A percentile compares a stretch with the other conserved stretches of the same genome.
Evolutionary conservation across 257 asterid species (phyloP).

Genomic region (Ilex aquifolium): DNA sequence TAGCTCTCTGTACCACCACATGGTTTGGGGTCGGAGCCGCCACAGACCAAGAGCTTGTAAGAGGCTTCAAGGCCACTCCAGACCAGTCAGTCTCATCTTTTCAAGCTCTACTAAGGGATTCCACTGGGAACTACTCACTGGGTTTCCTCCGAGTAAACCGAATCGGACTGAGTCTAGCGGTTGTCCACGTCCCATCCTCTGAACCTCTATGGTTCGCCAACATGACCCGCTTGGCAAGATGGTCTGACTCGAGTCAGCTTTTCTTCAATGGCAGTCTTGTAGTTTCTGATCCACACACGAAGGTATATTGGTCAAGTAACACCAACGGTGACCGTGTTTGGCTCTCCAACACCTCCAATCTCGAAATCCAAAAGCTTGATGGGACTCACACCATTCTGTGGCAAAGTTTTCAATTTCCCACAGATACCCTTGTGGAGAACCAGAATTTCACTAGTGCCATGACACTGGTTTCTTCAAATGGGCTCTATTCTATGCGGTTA

Average conservation of each 20-base stretch:
- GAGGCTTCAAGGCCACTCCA: conserved; percentile 61
- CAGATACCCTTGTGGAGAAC: conserved; percentile 78
- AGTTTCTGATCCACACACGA: conserved; percentile 49
- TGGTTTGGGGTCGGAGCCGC: conserved; percentile 21
- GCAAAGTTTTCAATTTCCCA: conserved; percentile 79
- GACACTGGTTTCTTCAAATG: conserved; percentile 59
- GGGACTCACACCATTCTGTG: conserved; percentile 23
- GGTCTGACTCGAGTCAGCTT: conserved; percentile 50
- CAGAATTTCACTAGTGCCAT: conserved; percentile 67
- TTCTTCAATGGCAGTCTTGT: conserved; percentile 71
- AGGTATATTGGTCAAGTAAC: conserved; percentile 75
- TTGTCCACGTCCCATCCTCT: conserved; percentile 62
- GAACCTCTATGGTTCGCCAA: conserved; percentile 59
- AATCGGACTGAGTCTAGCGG: conserved; percentile 39
- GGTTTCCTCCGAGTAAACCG: conserved; percentile 62
- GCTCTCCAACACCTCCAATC: conserved; percentile 69
- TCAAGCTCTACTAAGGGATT: conserved; percentile 60
- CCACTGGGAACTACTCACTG: conserved; percentile 62
- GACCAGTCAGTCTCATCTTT: conserved; percentile 37
- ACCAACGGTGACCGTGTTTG: conserved; percentile 57
- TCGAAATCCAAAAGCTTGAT: conserved; percentile 29
- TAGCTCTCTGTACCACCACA: conserved; percentile 13
- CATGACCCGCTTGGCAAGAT: conserved; percentile 36
- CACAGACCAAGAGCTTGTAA: conserved; percentile 26
- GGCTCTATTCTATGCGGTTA: conserved; percentile 66